Base-by-base conservation (phyloP, 306 rosid genomes). In the Quercus engelmannii region DNA sequence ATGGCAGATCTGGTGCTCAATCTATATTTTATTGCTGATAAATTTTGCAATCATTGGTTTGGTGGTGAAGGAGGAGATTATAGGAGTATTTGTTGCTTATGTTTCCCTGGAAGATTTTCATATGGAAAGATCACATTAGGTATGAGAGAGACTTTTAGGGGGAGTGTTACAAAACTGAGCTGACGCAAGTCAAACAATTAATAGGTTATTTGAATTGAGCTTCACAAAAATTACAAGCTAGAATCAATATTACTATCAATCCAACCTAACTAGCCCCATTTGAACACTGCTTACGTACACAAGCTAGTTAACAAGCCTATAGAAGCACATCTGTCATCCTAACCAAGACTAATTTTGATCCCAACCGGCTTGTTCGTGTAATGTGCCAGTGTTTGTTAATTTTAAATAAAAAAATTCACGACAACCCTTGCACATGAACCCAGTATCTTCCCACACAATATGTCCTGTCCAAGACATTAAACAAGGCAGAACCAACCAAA, bases 71-170 rank as follows among this genome's bases (percentile, higher is more conserved):
- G 65, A 63, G 68, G 33, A 46, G 14, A 67, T 70, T 7, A 65
- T 69, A 61, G 46, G 73, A 65, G 65, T 79, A 58, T 54, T 30
- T 18, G 59, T 67, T 31, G 78, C 63, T 28, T 78, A 65, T 33
- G 74, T 51, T 62, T 71, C 49, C 61, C 41, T 28, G 25, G 71
- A 61, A 61, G 83, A 76, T 54, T 75, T 18, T 69, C 38, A 70
- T 57, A 25, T 62, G 20, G 13, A 63, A 79, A 74, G 76, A 75
- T 78, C 76, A 81, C 20, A 38, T 59, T 54, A 12, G 23, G 20
- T 14, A 64, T 43, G 62, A 69, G 70, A 69, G 52, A 59, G 69
- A 67, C 5, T 64, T 14, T 67, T 43, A 23, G 20, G 35, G 49
- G 49, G 25, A 67, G 4, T 19, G 25, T 33, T 21, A 33, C 18